Base-by-base conservation (phyloP, 768 basidiomycete species). In the Tephrocybe rancida region DNA sequence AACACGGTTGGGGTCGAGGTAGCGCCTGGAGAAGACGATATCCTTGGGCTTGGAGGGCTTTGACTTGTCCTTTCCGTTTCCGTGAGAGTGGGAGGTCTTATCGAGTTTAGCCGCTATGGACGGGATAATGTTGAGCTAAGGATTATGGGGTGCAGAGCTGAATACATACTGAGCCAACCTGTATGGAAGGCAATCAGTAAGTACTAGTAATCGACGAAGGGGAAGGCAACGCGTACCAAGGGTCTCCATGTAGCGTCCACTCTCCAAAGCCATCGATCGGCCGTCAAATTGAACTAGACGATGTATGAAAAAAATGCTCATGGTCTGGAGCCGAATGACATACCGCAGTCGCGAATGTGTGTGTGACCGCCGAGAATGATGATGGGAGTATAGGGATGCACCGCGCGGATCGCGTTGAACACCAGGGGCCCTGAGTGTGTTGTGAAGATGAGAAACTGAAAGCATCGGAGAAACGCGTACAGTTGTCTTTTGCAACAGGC, bases 171-270 rank as follows among this genome's bases (percentile, higher is more conserved):
- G 75, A 88, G 71, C 82, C 84, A 92, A 9, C 86, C 76, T 78
- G 22, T n/a, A 7, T 21, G 34, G 18, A 21, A 41, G 6, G 11
- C 13, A n/a, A 21, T 7, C 18, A 41, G 7, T 7, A 19, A 19
- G 19, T 5, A 13, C 18, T 13, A 5, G 19, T 41, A 22, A 16
- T 5, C 18, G 18, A 6, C 8, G 7, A 13, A 21, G n/a, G 21
- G 16, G 5, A n/a, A 41, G n/a, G 21, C 39, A 13, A 41, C 21
- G 39, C 39, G 14, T 46, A 88, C 91, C 92, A 49, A 95, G 74
- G 7, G 94, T 97, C 71, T 97, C 95, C 87, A 96, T 90, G 65
- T 95, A 96, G 19, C 92, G 76, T 19, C 95, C 90, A 58, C 90
- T 88, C 63, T 93, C 90, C 55, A 95, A 65, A 1, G 86, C 77